A percentile compares a stretch with the other conserved stretches of the same genome.
Conservation (phyloP, 176 grass and related monocot genomes). For the Melocanna baccifera region DNA sequence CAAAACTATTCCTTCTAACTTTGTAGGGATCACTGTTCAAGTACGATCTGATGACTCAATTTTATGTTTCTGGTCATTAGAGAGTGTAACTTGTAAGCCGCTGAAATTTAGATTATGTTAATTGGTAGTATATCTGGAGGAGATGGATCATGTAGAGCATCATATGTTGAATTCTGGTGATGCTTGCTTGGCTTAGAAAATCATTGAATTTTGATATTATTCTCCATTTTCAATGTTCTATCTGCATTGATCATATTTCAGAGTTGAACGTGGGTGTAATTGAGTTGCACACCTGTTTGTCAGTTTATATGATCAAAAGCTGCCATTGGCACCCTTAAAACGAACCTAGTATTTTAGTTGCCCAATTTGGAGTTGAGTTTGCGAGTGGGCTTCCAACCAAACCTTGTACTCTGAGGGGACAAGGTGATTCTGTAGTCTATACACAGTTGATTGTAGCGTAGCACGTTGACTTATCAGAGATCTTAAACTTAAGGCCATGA, state of each 20-base stretch:
- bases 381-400: background rate
- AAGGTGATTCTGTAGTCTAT: background rate
- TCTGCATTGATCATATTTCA: background rate
- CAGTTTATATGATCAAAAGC: background rate
- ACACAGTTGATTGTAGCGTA: background rate
- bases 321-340: background rate
- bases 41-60: background rate
- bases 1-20: background rate
- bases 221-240: slow-evolving; percentile 6
- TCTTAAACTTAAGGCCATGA: background rate
- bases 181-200: background rate
- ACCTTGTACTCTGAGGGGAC: background rate
- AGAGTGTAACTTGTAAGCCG: background rate
- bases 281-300: background rate
- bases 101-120: background rate
- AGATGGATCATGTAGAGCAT: background rate
- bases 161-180: background rate
- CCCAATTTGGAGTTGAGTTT: background rate
- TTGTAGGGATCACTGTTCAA: background rate
- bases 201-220: background rate
- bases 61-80: background rate
- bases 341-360: background rate
- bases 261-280: background rate
- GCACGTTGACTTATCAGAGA: background rate
- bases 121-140: background rate